Evolutionary conservation across 768 basidiomycete genomes (phyloP), one percentile per base, ranked within the genome.

Genomic region (Xerocomus spinulosus): DNA sequence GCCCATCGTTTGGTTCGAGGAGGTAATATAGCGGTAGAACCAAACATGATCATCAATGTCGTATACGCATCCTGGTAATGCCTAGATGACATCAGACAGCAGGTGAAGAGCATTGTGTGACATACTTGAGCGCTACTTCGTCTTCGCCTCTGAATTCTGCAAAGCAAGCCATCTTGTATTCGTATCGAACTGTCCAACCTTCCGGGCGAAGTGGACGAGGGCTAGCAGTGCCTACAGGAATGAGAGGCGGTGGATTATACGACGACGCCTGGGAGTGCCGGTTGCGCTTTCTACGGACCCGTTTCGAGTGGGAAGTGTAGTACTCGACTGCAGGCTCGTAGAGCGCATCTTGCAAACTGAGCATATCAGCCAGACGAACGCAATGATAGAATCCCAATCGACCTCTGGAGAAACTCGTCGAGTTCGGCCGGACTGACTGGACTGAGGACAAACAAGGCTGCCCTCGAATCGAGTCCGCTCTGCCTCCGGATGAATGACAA

Each of bases 1-100:
- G 94, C 93, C 95, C 95, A 98, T 25, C 95, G 78, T 63, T 98
- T 99, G 2, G 93, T 97, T 9, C 95, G 80, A 5, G 93, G 92
- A 1, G 89, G 90, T 8, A 96, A 70, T 42, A 89, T 86, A 5
- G 83, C 82, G 2, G 86, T 87, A 7, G 91, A 92, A 3, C 84
- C 82, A 61, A 97, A 95, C 87, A 96, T 92, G 48, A 86, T 82
- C 41, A 83, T 74, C 4, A 97, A 72, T 42, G 79, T 84, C 29
- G 79, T 79, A 70, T 95, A 95, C 12, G 91, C 92, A 58, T 96
- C 93, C 67, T 95, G 92, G 60, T 93, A 96, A 64, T 97, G 92
- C 62, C 92, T 93, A 43, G 25, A 42, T 7, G 24, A 5, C n/a
- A 60, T 49, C 43, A 57, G 48, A 50, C 48, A 49, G 14, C 25